Evolutionary conservation across 305 asterid species (phyloP), one percentile per base, ranked within the genome.

Genomic region (Fraxinus ornus): DNA sequence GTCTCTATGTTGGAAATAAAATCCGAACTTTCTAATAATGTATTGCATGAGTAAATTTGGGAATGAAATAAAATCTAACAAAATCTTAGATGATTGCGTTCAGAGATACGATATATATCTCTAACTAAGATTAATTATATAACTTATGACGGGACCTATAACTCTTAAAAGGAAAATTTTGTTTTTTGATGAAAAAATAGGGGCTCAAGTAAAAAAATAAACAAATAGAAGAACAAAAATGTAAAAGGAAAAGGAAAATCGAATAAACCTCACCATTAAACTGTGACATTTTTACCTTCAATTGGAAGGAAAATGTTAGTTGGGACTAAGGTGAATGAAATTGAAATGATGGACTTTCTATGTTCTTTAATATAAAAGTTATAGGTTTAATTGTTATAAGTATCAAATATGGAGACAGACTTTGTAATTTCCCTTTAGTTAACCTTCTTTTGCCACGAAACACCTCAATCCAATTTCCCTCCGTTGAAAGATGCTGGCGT

Each of bases 401-500:
- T 49, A 49, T 49, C 62, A 49, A 49, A 17, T 17, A 15, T 49
- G 75, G 37, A 33, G 75, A 28, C 6, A 1, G 32, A 21, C 66
- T 6, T 13, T 24, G 75, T 68, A 68, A 68, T 28, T 24, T 9
- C 4, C 36, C 35, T 4, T 4, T 12, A 3, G 75, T 24, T 68
- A 62, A 68, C 75, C 8, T 22, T 3, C 8, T 24, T 68, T 68
- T 24, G 10, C 37, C 7, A 3, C 36, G 75, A 28, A 68, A 30
- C 10, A 15, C 21, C 83, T 76, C 77, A 72, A 84, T 86, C 89
- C 89, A 79, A 78, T 73, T 32, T 55, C 79, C 22, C 81, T 39
- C 78, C 15, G 44, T 28, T 22, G 75, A 72, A 88, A 88, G 81
- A 92, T 93, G 97, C 87, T 89, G 62, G 78, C 88, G 41, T 86